Evolutionary conservation across 2,329 filamentous ascomycete species (phyloP).

Genomic region (Verticillium tricorpus): DNA sequence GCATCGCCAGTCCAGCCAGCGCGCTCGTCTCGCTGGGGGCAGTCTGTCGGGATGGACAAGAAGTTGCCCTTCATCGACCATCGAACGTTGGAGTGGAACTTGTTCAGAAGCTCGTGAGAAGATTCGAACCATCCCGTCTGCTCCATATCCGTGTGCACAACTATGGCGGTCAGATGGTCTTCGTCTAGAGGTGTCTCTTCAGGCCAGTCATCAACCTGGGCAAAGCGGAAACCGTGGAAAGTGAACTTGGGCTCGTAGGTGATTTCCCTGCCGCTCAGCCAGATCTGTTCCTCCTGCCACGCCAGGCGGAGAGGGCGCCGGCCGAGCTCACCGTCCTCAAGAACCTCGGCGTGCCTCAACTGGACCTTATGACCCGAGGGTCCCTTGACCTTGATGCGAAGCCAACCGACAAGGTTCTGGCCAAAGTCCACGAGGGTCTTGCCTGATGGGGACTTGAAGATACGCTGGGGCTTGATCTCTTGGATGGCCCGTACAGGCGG

Average conservation of each 20-base stretch:
- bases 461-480: constrained; percentile 21
- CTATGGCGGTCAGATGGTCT: constrained; percentile 21
- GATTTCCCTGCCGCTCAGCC: background rate
- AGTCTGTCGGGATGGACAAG: constrained; percentile 52
- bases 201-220: constrained; percentile 41
- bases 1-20: constrained; percentile 50
- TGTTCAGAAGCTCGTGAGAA: constrained; percentile 46
- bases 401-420: constrained; percentile 51
- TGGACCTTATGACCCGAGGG: constrained; percentile 34
- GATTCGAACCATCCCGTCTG: constrained; percentile 45
- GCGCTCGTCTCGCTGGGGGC: constrained; percentile 51
- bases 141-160: constrained; percentile 48
- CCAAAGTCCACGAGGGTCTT: constrained; percentile 51
- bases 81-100: constrained; percentile 47
- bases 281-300: constrained; percentile 15
- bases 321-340: constrained; percentile 42
- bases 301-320: constrained; percentile 37
- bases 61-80: constrained; percentile 60
- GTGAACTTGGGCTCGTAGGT: constrained; percentile 44
- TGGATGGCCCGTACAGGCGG: constrained; percentile 37
- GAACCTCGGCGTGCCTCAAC: constrained; percentile 49
- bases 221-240: constrained; percentile 49
- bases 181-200: constrained; percentile 11
- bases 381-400: constrained; percentile 33
- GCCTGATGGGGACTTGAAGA: constrained; percentile 31